A percentile compares a stretch with the other conserved stretches of the same genome.
Evolutionary conservation across 306 rosid species (phyloP).

Genomic region (Canavalia ensiformis): DNA sequence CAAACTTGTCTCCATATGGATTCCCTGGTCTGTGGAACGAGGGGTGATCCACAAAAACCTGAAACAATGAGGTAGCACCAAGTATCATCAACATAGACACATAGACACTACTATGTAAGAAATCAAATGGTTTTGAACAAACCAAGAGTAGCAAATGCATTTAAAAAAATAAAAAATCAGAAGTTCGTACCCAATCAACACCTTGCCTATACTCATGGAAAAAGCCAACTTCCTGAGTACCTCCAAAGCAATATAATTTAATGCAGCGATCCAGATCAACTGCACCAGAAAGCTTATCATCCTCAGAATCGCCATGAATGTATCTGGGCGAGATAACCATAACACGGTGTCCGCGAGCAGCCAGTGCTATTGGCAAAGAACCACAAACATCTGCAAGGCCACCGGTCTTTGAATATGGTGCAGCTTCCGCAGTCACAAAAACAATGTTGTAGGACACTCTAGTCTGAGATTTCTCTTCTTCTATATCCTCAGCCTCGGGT

Average conservation of each 20-base stretch:
- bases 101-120: conserved; percentile 13
- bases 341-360: conserved; percentile 84
- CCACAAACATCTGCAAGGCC: conserved; percentile 98
- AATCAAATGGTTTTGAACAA: conserved; percentile 23
- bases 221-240: conserved; percentile 76
- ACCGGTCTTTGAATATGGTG: conserved; percentile 92
- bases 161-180: not conserved
- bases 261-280: conserved; percentile 50
- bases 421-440: conserved; percentile 85
- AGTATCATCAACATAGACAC: conserved; percentile 29
- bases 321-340: conserved; percentile 93
- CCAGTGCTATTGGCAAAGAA: conserved; percentile 84
- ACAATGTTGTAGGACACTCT: conserved; percentile 58
- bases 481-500: conserved; percentile 44
- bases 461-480: conserved; percentile 48
- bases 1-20: conserved; percentile 80
- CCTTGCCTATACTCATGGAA: conserved; percentile 78
- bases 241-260: conserved; percentile 69
- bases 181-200: conserved; percentile 84
- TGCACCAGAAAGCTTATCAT: conserved; percentile 58
- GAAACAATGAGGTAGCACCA: conserved; percentile 36
- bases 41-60: conserved; percentile 92
- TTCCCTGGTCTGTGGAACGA: conserved; percentile 86
- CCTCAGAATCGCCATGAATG: conserved; percentile 65
- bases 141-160: conserved; percentile 9